phyloP scores from a whole-genome alignment of 1,139 yeast genomes.

The Saccharomyces hybrid region DNA sequence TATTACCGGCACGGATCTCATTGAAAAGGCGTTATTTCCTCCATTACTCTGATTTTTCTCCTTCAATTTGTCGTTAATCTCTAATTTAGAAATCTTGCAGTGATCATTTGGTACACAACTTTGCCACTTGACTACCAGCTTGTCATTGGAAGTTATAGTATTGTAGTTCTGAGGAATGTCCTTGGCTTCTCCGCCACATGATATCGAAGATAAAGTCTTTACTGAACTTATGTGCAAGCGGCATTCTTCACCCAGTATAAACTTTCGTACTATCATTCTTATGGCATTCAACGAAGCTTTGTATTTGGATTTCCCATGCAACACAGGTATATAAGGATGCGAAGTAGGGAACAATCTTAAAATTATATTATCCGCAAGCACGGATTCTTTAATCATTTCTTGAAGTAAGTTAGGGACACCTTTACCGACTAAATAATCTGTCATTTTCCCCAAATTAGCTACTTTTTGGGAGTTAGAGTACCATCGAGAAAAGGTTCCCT shows the following conservation, averaged over 20 bases:
- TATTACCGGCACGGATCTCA: slow-evolving; percentile 9
- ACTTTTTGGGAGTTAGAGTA: slow-evolving; percentile 3
- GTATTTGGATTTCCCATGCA: slow-evolving; percentile 56
- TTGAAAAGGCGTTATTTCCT: slow-evolving; percentile 13
- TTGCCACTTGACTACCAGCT: slow-evolving; percentile 53
- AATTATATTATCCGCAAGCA: slow-evolving; percentile 46
- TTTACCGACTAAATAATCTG: slow-evolving; percentile 41
- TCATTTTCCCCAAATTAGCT: slow-evolving; percentile 57
- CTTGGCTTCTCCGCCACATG: slow-evolving; percentile 13
- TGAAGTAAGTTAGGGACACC: slow-evolving; percentile 56
- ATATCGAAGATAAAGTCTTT: slow-evolving; percentile 10
- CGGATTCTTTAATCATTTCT: slow-evolving; percentile 42
- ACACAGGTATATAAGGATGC: slow-evolving; percentile 50
- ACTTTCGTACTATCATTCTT: slow-evolving; percentile 46
- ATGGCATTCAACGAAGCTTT: slow-evolving; percentile 44
- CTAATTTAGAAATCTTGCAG: slow-evolving; percentile 5
- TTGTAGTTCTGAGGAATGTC: slow-evolving; percentile 12
- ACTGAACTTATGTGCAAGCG: slow-evolving; percentile 14
- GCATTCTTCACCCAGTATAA: slow-evolving; percentile 38
- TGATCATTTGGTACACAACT: slow-evolving; percentile 51
- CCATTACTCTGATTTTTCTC: slow-evolving; percentile 5
- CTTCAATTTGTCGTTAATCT: slow-evolving; percentile 2
- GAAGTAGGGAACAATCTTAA: slow-evolving; percentile 60
- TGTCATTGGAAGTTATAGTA: slow-evolving; percentile 38
- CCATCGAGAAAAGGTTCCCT: background rate